Evolutionary conservation across 768 basidiomycete species (phyloP).

Genomic region (Hydnum rufescens): DNA sequence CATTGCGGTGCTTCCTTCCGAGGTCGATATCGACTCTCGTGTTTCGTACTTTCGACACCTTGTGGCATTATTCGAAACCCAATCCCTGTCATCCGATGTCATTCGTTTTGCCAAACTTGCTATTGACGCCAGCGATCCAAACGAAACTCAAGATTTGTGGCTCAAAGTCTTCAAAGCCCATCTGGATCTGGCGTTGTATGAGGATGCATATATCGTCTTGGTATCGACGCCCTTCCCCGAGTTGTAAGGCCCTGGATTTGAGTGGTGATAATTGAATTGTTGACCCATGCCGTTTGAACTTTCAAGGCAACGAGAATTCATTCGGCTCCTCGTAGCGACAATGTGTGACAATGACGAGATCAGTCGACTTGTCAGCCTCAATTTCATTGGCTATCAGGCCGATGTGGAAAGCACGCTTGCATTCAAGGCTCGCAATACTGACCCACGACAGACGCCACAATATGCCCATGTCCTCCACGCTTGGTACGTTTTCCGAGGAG

Average conservation of each 20-base stretch:
- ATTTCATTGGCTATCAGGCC: constrained; percentile 65
- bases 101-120: constrained; percentile 63
- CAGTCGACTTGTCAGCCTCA: constrained; percentile 55
- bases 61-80: constrained; percentile 50
- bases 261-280: background rate
- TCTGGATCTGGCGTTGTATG: constrained; percentile 52
- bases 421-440: constrained; percentile 86
- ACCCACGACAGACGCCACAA: constrained; percentile 66
- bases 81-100: constrained; percentile 35
- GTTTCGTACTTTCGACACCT: constrained; percentile 63
- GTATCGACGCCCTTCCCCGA: constrained; percentile 54
- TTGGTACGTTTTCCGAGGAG: constrained; percentile 73
- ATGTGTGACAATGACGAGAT: constrained; percentile 86
- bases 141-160: constrained; percentile 51
- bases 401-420: constrained; percentile 77
- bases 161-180: constrained; percentile 54
- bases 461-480: constrained; percentile 88
- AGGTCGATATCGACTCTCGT: constrained; percentile 16
- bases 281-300: background rate
- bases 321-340: constrained; percentile 62
- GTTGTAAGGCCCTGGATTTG: constrained; percentile 35
- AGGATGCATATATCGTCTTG: constrained; percentile 71
- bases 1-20: background rate
- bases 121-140: constrained; percentile 41
- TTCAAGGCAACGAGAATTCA: constrained; percentile 58